These are phyloP conservation scores for Mycena vitilis DNA, from an alignment of 768 basidiomycete species.

Conservation along the genomic window DNA sequence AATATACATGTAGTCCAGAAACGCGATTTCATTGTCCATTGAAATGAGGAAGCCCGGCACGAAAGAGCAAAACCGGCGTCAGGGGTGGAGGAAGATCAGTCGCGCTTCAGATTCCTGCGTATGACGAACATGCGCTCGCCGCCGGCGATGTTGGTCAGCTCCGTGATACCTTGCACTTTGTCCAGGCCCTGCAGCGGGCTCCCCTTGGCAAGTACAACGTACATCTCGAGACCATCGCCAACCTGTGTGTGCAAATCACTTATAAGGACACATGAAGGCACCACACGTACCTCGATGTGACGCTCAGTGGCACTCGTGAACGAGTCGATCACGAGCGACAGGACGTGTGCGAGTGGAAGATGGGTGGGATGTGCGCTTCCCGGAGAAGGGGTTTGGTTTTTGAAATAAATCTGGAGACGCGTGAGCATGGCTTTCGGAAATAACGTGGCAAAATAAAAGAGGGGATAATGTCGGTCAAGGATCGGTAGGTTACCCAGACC, in stretches of 20 bases:
- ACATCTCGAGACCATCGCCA: constrained; percentile 95
- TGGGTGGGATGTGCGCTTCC: constrained; percentile 72
- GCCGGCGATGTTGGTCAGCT: constrained; percentile 67
- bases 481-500: background rate
- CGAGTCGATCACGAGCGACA: constrained; percentile 92
- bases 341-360: constrained; percentile 82
- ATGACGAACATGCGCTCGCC: constrained; percentile 84
- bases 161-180: constrained; percentile 66
- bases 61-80: no score
- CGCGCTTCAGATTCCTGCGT: constrained; percentile 84
- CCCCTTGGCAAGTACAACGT: constrained; percentile 81
- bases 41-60: background rate
- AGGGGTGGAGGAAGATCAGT: constrained; percentile 51
- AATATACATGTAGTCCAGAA: background rate
- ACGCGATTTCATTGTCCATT: constrained; percentile 7
- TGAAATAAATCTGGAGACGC: constrained; percentile 87
- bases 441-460: background rate
- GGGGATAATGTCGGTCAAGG: constrained; percentile 28
- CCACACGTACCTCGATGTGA: constrained; percentile 85
- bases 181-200: constrained; percentile 71
- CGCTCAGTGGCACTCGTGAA: constrained; percentile 98
- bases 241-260: constrained; percentile 61
- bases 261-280: background rate
- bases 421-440: background rate
- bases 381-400: constrained; percentile 86